Percentiles rank a stretch among this genome's conserved stretches.
Evolutionary conservation across 2,329 filamentous ascomycete genomes (phyloP).

Genomic region (Neophaeococcomyces mojaviensis): DNA sequence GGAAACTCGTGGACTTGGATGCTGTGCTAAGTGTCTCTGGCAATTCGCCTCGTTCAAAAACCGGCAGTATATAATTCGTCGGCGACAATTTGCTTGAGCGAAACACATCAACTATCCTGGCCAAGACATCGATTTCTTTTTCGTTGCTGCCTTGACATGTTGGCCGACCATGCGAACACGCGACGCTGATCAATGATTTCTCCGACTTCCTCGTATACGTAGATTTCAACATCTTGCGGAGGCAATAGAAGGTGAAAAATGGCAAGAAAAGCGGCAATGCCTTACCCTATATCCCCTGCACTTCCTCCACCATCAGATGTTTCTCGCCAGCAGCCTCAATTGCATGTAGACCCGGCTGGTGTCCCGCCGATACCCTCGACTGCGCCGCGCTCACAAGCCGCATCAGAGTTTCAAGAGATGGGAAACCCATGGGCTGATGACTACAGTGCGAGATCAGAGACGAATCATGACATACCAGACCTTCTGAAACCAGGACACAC

Average conservation of each 20-base stretch:
- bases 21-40: too few relatives aligned
- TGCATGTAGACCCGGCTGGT: constrained; percentile 17
- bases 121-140: too few relatives aligned
- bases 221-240: not conserved
- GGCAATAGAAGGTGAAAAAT: constrained; percentile 11
- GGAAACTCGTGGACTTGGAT: too few relatives aligned
- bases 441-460: constrained; percentile 2
- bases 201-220: not conserved
- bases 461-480: constrained; percentile 15
- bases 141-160: constrained; percentile 2
- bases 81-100: too few relatives aligned
- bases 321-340: constrained; percentile 1
- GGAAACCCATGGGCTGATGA: constrained; percentile 23
- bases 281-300: constrained; percentile 16
- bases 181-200: not conserved
- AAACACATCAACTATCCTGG: too few relatives aligned
- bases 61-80: too few relatives aligned
- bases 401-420: constrained; percentile 13
- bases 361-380: constrained; percentile 13
- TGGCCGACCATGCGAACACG: not conserved
- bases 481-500: constrained; percentile 13
- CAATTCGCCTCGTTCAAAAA: too few relatives aligned
- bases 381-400: constrained; percentile 4
- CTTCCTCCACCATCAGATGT: constrained; percentile 9
- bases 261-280: constrained; percentile 17